phyloP scores from a whole-genome alignment of 2,329 filamentous ascomycete genomes.

The Coccinonectria pachysandricola region DNA sequence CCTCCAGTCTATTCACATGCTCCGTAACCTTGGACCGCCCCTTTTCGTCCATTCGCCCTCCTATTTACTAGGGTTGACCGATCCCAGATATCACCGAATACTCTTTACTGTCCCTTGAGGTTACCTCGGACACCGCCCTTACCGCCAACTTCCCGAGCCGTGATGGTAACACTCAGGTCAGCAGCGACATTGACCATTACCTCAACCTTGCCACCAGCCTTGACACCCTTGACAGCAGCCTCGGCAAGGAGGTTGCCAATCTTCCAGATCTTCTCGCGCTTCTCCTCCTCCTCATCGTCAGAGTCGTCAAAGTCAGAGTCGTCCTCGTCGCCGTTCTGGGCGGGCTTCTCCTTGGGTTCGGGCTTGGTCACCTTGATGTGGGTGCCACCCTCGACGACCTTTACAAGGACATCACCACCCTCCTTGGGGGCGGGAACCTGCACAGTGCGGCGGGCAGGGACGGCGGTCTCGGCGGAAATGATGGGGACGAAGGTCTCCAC shows the following conservation, averaged over 20 bases:
- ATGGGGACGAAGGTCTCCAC: constrained; percentile 70
- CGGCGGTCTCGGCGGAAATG: constrained; percentile 76
- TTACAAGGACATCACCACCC: constrained; percentile 80
- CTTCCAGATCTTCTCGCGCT: constrained; percentile 88
- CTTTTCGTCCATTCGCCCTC: constrained; percentile 2
- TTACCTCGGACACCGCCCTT: constrained; percentile 72
- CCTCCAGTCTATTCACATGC: constrained; percentile 6
- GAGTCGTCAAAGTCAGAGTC: constrained; percentile 48
- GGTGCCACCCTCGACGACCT: constrained; percentile 76
- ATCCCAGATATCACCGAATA: no score
- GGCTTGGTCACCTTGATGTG: constrained; percentile 92
- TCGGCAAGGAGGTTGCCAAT: constrained; percentile 74
- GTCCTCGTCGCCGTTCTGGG: constrained; percentile 59
- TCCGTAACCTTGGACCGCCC: constrained; percentile 9
- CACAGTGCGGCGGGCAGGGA: constrained; percentile 76
- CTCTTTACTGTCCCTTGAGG: constrained; percentile 21
- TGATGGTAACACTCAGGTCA: constrained; percentile 70
- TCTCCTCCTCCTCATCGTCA: constrained; percentile 74
- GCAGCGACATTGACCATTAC: constrained; percentile 80
- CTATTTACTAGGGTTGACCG: constrained; percentile 1
- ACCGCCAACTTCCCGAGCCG: constrained; percentile 74
- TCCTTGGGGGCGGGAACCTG: constrained; percentile 66
- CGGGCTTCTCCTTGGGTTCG: constrained; percentile 65
- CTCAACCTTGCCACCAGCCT: constrained; percentile 86
- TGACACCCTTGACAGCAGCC: constrained; percentile 70